Conservation (phyloP, 2,329 filamentous ascomycete species). For the Biscogniauxia marginata region DNA sequence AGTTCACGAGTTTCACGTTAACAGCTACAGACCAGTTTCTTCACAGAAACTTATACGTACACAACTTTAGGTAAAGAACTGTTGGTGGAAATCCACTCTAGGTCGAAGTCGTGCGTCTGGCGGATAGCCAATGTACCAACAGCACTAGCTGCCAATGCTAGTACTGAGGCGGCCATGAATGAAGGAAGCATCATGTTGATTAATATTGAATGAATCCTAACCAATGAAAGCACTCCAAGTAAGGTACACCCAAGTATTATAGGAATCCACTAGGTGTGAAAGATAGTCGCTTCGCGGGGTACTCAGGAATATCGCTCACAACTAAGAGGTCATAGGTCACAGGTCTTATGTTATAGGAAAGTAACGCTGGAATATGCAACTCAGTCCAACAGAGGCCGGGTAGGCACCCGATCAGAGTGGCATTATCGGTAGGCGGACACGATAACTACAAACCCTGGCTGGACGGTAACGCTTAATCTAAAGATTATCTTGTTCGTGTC, state of each 20-base stretch:
- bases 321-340: too few relatives aligned
- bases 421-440: too few relatives aligned
- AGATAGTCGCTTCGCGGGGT: background rate
- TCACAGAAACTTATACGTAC: conserved; percentile 10
- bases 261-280: background rate
- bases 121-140: background rate
- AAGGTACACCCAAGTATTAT: background rate
- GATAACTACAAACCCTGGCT: too few relatives aligned
- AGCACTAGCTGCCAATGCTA: background rate
- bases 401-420: too few relatives aligned
- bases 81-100: conserved; percentile 26
- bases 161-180: background rate
- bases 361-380: too few relatives aligned
- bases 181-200: background rate
- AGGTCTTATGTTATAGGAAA: too few relatives aligned
- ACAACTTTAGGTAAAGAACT: conserved; percentile 29
- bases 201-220: background rate
- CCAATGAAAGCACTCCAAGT: background rate
- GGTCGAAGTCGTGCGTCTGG: conserved; percentile 3
- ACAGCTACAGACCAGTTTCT: background rate
- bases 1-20: background rate
- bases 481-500: too few relatives aligned
- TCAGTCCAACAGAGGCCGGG: too few relatives aligned
- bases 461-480: too few relatives aligned
- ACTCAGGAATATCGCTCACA: too few relatives aligned